These are phyloP conservation scores for Cercospora zeina DNA, from an alignment of 2,329 filamentous ascomycete species.

Conservation along the genomic window DNA sequence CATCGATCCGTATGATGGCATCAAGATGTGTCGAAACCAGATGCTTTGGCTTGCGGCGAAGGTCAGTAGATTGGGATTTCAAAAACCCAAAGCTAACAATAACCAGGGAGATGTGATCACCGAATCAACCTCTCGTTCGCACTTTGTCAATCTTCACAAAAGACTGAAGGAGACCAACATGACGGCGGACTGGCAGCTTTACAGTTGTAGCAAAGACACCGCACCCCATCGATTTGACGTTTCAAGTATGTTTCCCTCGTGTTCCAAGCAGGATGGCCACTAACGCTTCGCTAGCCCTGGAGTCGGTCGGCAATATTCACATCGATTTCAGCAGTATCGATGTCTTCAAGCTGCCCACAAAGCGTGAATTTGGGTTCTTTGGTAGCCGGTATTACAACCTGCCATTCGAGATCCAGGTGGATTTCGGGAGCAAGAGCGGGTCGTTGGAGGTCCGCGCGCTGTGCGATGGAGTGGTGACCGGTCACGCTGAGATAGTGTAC, in stretches of 20 bases:
- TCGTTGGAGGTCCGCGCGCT: constrained; percentile 1
- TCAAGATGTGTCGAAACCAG: constrained; percentile 12
- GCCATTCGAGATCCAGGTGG: not conserved
- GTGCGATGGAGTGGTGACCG: not conserved
- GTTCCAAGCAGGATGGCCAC: not conserved
- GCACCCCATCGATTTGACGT: not conserved
- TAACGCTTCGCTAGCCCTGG: not conserved
- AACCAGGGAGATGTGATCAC: constrained; percentile 14
- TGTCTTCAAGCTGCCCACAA: not conserved
- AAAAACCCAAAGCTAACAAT: not conserved
- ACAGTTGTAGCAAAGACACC: constrained; percentile 8
- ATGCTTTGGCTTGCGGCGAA: constrained; percentile 21
- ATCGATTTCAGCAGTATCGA: not conserved
- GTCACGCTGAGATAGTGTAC: not conserved
- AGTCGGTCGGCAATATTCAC: not conserved
- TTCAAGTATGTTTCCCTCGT: not conserved
- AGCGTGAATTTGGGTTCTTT: not conserved
- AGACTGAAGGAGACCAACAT: not conserved
- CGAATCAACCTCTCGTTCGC: not conserved
- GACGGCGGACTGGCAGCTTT: constrained; percentile 9
- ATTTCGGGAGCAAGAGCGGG: not conserved
- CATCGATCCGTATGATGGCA: constrained; percentile 10
- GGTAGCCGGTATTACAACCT: not conserved
- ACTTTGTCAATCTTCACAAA: not conserved
- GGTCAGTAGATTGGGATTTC: not conserved